These are phyloP conservation scores for Orbilia brochopaga DNA, from an alignment of 2,329 filamentous ascomycete genomes.

Conservation along the genomic window DNA sequence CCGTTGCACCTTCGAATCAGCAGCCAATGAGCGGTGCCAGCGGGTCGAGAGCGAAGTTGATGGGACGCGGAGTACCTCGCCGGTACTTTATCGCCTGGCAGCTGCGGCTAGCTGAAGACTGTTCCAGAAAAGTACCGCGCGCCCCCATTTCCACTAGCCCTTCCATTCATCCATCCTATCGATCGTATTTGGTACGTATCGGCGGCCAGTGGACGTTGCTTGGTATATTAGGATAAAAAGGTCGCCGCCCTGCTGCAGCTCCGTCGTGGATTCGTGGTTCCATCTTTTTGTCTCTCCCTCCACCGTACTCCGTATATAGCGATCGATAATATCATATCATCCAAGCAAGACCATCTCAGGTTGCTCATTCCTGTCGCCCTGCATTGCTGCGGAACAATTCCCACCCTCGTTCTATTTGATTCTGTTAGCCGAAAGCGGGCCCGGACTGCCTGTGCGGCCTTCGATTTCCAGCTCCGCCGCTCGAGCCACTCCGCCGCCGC, in stretches of 20 bases:
- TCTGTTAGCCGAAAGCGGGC: conserved; percentile 32
- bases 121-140: conserved; percentile 26
- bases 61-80: conserved; percentile 8
- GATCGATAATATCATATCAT: not conserved
- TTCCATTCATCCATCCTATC: conserved; percentile 8
- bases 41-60: conserved; percentile 8
- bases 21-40: conserved; percentile 17
- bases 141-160: conserved; percentile 1
- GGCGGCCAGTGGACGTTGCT: conserved; percentile 12
- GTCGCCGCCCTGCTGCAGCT: conserved; percentile 18
- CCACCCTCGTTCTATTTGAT: not conserved
- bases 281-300: conserved; percentile 3
- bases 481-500: conserved; percentile 15
- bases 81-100: conserved; percentile 21
- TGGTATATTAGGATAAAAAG: conserved; percentile 49
- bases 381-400: not conserved
- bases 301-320: conserved; percentile 4
- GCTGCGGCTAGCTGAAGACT: conserved; percentile 18
- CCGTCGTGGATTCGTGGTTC: conserved; percentile 23
- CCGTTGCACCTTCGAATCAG: conserved; percentile 7
- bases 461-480: conserved; percentile 1
- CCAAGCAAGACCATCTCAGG: conserved; percentile 10
- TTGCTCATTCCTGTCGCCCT: not conserved
- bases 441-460: not conserved
- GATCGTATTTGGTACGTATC: not conserved